Evolutionary conservation across 768 basidiomycete species (phyloP), one percentile per base, ranked within the genome.

Genomic region (Serpula lacrymans): DNA sequence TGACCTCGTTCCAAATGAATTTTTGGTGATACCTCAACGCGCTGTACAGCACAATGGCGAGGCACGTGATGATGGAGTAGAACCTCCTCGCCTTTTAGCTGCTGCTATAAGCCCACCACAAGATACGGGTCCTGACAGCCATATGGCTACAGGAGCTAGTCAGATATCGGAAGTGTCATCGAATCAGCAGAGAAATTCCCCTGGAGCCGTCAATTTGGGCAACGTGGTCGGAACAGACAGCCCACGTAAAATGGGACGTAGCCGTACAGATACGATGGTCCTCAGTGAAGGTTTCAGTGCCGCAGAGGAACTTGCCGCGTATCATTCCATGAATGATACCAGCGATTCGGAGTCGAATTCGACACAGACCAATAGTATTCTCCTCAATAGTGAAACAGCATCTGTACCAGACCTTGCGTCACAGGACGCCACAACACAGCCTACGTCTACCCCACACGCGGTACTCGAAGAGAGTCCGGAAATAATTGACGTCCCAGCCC

Each of bases 1-100:
- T 65, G 80, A 84, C 45, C 71, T 96, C 32, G 90, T 95, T 0
- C 86, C 88, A 0, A 53, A 74, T 17, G 88, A 90, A 41, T 89
- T 94, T 59, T 74, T 94, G 31, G 84, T 90, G 55, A 89, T 89
- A 34, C 88, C 87, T 0, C 64, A 75, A 12, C 59, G 60, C 21
- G 57, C 65, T 14, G 53, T 57, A 1, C 45, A 60, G 3, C 58
- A 61, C 20, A 67, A 58, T 32, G 55, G 51, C 41, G 56, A 44
- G 32, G 25, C 3, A 23, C 53, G 34, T 10, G 37, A 56, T 21
- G 57, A 61, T 27, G 60, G 67, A 25, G 65, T 69, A 3, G 65
- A 67, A 31, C 63, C 63, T 11, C 64, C 70, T 24, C 57, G 69
- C 29, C 41, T 74, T 25, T 62, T 69, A 26, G 68, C 60, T 0